Percentiles rank a stretch among this genome's conserved stretches.
These are phyloP conservation scores for Pleurotus salmoneostramineus DNA, from an alignment of 768 basidiomycete species.

Conservation along the genomic window DNA sequence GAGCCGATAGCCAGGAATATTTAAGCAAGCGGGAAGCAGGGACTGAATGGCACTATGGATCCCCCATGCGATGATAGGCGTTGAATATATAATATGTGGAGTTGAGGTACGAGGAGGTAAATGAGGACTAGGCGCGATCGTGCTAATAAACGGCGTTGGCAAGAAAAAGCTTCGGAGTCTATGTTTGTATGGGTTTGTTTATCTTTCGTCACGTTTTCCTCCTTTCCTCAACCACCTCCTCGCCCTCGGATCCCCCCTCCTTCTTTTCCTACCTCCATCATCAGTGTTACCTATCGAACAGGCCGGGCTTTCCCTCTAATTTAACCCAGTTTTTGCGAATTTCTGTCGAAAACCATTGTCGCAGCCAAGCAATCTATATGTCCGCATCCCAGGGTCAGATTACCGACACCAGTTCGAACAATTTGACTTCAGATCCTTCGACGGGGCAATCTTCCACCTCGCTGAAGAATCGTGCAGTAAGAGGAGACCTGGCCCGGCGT, in stretches of 20 bases:
- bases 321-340: neutral
- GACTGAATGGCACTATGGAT: slow-evolving; percentile 75
- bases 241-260: neutral
- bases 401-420: slow-evolving; percentile 6
- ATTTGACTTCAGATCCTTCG: slow-evolving; percentile 2
- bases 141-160: neutral
- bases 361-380: slow-evolving; percentile 1
- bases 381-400: slow-evolving; percentile 9
- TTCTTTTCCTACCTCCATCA: neutral
- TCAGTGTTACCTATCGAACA: neutral
- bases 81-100: neutral
- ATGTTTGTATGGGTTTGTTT: slow-evolving; percentile 6
- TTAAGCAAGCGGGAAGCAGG: neutral
- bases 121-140: neutral
- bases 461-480: neutral
- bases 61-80: slow-evolving; percentile 36
- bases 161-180: neutral
- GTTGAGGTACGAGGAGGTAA: neutral
- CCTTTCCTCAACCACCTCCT: neutral
- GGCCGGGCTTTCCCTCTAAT: neutral
- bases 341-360: neutral
- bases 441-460: neutral
- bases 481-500: neutral
- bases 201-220: slow-evolving; percentile 1
- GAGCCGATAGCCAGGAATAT: neutral